Conservation (phyloP, 768 basidiomycete species). For the Tricholomella constricta region DNA sequence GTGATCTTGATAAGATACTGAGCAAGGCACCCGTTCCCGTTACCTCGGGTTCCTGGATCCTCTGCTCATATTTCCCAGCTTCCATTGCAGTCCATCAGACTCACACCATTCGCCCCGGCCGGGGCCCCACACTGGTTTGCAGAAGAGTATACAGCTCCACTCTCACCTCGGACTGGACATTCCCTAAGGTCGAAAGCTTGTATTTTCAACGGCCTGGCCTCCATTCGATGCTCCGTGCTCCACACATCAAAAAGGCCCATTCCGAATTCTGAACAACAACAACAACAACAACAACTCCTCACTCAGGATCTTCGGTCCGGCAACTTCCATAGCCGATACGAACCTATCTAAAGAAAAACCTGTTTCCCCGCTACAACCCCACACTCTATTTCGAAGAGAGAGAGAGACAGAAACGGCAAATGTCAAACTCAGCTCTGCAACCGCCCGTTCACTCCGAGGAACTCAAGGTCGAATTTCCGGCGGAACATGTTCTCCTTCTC, state of each 20-base stretch:
- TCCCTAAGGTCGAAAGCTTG: neutral
- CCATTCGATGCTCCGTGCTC: neutral
- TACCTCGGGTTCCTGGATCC: constrained; percentile 19
- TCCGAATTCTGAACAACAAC: neutral
- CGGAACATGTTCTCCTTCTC: constrained; percentile 40
- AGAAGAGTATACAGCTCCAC: neutral
- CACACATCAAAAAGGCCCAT: neutral
- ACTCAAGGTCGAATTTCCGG: constrained; percentile 40
- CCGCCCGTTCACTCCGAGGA: constrained; percentile 36
- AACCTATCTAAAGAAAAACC: neutral
- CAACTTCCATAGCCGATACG: constrained; percentile 5
- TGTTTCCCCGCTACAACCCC: constrained; percentile 7
- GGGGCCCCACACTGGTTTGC: neutral
- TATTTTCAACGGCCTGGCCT: neutral
- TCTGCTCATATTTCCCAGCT: neutral
- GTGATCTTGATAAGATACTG: constrained; percentile 9
- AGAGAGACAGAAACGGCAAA: constrained; percentile 8
- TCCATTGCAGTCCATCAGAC: constrained; percentile 1
- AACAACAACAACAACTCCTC: too few species aligned
- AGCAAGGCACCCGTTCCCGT: constrained; percentile 18
- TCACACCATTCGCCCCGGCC: neutral
- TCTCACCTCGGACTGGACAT: neutral
- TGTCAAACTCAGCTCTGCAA: constrained; percentile 20
- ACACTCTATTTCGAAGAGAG: neutral
- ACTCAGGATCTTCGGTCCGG: constrained; percentile 1